Base-by-base conservation (phyloP, 2,329 filamentous ascomycete genomes). In the Penicillium digitatum region DNA sequence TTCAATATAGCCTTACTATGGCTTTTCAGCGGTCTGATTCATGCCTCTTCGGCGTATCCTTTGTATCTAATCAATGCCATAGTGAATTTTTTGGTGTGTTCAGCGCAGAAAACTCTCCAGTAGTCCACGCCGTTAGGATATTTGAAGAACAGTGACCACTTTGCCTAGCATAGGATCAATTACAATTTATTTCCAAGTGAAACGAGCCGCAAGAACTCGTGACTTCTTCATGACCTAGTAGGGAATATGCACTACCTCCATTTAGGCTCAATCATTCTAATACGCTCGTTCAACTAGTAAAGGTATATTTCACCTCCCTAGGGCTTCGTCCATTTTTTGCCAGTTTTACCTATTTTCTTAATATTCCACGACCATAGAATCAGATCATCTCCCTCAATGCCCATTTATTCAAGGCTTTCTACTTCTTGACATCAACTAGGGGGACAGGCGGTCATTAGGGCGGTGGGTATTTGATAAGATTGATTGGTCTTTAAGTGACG, bases 401-500 rank as follows among this genome's bases (percentile, higher is more conserved):
- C n/a, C 3, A 22, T 22, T 10, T 11, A 12, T 43, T 29, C n/a
- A 18, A 26, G 14, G 14, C 14, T 16, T 20, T 18, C n/a, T 29
- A 29, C 27, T 29, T 29, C 12, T 11, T 9, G 16, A 18, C 6
- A 26, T 18, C 18, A 22, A 32, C 27, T 32, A 6, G 9, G 8
- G 43, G 9, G 8, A 29, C n/a, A 22, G 29, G 29, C 29, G 43
- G 43, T 45, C 32, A 5, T 32, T 24, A 32, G 9, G 29, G 43
- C 43, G 43, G 43, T 45, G 43, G 27, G 20, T 24, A 22, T 24
- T 45, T 2, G 43, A 45, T 34, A 45, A 34, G 43, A 45, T 32
- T 34, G 43, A 45, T 45, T 45, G 43, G 29, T n/a, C 3, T 47
- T 29, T 48, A 55, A 61, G 60, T 71, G 67, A 71, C 66, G 62